A percentile compares a stretch with the other conserved stretches of the same genome.
phyloP scores from a whole-genome alignment of 1,139 yeast species.

The Blastobotrys apis region DNA sequence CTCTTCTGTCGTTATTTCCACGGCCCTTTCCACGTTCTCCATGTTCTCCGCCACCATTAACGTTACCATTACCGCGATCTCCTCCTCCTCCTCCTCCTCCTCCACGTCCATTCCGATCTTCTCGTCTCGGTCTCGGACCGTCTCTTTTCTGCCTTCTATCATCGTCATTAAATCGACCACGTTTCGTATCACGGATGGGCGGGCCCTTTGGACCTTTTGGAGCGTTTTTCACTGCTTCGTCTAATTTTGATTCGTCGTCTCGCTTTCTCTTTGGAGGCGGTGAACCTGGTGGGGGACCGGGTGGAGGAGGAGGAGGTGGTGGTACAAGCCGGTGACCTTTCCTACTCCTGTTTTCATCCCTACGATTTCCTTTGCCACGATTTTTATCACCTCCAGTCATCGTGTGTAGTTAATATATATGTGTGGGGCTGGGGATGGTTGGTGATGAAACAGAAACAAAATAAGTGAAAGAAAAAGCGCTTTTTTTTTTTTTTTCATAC shows the following conservation, averaged over 20 bases:
- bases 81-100: background rate
- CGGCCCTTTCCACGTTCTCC: background rate
- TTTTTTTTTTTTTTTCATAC: too few relatives aligned
- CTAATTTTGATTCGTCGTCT: background rate
- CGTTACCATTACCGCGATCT: background rate
- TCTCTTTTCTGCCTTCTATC: background rate
- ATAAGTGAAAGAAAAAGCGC: too few relatives aligned
- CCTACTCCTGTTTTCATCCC: too few relatives aligned
- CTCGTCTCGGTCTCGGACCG: background rate
- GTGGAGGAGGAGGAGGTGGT: too few relatives aligned
- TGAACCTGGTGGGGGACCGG: too few relatives aligned
- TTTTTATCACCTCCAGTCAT: too few relatives aligned
- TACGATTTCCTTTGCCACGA: too few relatives aligned
- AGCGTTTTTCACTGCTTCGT: conserved; percentile 3
- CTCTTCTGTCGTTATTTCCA: background rate
- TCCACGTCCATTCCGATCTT: background rate
- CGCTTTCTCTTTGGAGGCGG: too few relatives aligned
- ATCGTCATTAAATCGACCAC: background rate
- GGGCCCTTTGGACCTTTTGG: conserved; percentile 4
- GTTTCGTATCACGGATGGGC: background rate
- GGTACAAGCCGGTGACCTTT: too few relatives aligned
- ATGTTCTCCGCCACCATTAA: background rate
- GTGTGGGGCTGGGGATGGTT: too few relatives aligned
- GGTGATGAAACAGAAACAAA: too few relatives aligned
- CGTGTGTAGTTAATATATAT: too few relatives aligned